Base-by-base conservation (phyloP, 768 basidiomycete species). In the Mycena vitilis region DNA sequence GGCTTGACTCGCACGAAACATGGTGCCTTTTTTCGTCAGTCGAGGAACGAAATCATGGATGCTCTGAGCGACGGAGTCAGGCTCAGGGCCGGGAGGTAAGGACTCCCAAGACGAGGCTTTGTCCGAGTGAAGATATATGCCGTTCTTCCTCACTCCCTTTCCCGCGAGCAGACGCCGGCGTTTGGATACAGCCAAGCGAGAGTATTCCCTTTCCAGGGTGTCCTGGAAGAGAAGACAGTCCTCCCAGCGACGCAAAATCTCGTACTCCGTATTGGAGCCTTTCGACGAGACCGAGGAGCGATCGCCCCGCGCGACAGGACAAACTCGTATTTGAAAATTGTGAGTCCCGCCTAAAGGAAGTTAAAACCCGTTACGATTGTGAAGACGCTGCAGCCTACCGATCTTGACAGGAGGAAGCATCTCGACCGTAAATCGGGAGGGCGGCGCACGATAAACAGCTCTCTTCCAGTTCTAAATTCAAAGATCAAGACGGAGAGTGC, bases 51-150 rank as follows among this genome's bases (percentile, higher is more conserved):
- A 78, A 7, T 85, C 72, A 73, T 94, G 92, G 48, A 94, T 84
- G 66, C 92, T 87, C 58, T 82, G 85, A n/a, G 89, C 88, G 49
- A 95, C 86, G 16, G 89, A 89, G 55, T 86, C 87, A 7, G 92
- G 92, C 73, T 93, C 85, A n/a, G 93, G 93, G 10, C 93, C 94
- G 9, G 91, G 91, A 15, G 94, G 94, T 22, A 95, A 84, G 1
- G 93, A 94, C 60, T 95, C 94, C 83, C 91, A 95, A 16, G 94
- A 95, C 1, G 94, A 89, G 2, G 94, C 94, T 63, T 84, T 82
- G 74, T 93, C 90, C 11, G 54, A 56, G 2, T 88, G 85, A 66
- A 89, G 87, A 66, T 91, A 85, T 66, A 93, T 87, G 3, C 92
- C 84, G 20, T 91, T 88, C 63, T 89, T 90, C 82, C 91, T 91